Evolutionary conservation across 495 filamentous ascomycete genomes (phyloP), one percentile per base, ranked within the genome.

Genomic region (Podospora fimiseda): DNA sequence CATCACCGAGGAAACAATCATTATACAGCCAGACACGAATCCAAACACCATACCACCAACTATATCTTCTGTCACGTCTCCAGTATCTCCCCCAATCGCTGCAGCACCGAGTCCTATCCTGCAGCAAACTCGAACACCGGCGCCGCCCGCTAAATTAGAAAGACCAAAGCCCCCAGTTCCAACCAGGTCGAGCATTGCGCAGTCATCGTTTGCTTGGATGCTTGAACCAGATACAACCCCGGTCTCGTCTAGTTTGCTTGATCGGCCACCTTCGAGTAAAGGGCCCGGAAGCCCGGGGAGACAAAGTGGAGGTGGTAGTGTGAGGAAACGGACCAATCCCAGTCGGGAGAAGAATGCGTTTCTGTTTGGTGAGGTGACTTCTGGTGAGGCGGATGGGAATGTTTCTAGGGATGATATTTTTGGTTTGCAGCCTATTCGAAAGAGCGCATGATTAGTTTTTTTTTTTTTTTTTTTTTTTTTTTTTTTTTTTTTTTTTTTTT

Each of bases 121-220:
- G n/a, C 20, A 20, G 7, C 21, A 43, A 36, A n/a, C 23, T 6
- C 16, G 43, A 40, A 13, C 59, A 53, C 13, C 63, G 52, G 16
- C 59, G 9, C 45, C 51, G 16, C 43, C 58, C 43, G 55, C 50
- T 14, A 14, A 43, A 43, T 21, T 46, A 19, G 51, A 48, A 14
- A 53, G 61, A 5, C 63, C 61, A 30, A 41, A 52, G 0, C 66
- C 59, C 9, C 70, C 73, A 3, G 71, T 80, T n/a, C 78, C 76
- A 0, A 78, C 80, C 2, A 75, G 88, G 11, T 85, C 85, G 14
- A 78, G 77, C 14, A 74, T 98, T 14, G 85, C 90, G 14, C 84
- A 96, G 55, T 90, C 90, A 22, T 86, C 83, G 8, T 96, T 96
- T 64, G 86, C 91, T 9, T 98, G 91, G 91, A 97, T 98, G 90